Conservation (phyloP, 2,329 filamentous ascomycete species). For the Penicillium psychrosexuale region DNA sequence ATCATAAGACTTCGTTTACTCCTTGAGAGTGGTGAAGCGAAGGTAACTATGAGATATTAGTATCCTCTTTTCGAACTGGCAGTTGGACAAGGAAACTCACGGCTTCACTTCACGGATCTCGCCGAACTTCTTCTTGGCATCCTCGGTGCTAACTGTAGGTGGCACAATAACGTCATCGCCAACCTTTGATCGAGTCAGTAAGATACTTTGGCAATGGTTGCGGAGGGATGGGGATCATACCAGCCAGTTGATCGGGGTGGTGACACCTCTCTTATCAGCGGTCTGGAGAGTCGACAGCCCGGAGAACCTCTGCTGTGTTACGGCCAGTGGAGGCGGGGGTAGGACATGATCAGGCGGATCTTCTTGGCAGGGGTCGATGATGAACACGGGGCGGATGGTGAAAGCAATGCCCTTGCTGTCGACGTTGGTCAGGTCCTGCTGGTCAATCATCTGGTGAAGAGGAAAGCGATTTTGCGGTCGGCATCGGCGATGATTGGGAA, state of each 20-base stretch:
- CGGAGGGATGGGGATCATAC: background rate
- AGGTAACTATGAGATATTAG: constrained; percentile 37
- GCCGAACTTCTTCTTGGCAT: constrained; percentile 85
- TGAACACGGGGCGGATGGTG: constrained; percentile 91
- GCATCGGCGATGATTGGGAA: constrained; percentile 84
- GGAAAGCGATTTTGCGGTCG: constrained; percentile 70
- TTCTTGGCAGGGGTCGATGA: constrained; percentile 93
- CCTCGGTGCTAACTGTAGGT: constrained; percentile 74
- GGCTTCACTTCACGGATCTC: constrained; percentile 62
- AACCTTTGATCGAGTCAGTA: constrained; percentile 34
- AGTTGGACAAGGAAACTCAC: constrained; percentile 32
- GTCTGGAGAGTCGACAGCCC: constrained; percentile 78
- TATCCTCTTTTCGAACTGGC: background rate
- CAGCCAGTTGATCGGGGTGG: constrained; percentile 84
- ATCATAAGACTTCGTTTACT: constrained; percentile 26
- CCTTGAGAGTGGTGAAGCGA: constrained; percentile 35
- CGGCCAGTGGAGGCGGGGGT: constrained; percentile 88
- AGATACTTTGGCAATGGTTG: background rate
- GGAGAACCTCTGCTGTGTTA: constrained; percentile 75
- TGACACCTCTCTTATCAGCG: constrained; percentile 83
- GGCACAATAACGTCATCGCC: constrained; percentile 93
- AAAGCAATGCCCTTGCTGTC: constrained; percentile 71
- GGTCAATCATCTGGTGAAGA: constrained; percentile 82
- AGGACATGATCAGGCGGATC: constrained; percentile 87
- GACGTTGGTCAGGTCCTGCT: constrained; percentile 77